Evolutionary conservation across 2,329 filamentous ascomycete species (phyloP).

Genomic region (Spiromastix sp.): DNA sequence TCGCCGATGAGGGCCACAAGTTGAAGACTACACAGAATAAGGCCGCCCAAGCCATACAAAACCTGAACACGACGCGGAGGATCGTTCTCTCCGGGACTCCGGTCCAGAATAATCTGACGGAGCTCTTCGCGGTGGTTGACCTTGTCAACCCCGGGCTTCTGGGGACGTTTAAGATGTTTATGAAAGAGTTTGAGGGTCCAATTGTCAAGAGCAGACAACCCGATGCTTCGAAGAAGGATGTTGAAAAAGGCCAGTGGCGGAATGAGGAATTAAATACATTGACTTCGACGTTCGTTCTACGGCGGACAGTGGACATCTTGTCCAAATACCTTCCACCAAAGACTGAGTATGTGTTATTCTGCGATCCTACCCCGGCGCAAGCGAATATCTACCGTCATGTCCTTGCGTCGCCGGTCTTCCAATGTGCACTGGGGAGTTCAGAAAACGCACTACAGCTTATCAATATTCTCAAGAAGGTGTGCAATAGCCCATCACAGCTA

Average conservation of each 20-base stretch:
- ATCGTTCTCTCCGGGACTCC: constrained; percentile 58
- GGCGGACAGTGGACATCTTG: constrained; percentile 56
- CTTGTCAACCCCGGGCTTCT: constrained; percentile 58
- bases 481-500: constrained; percentile 58
- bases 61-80: constrained; percentile 49
- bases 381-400: constrained; percentile 53
- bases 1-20: constrained; percentile 60
- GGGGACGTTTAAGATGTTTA: constrained; percentile 52
- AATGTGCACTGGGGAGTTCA: constrained; percentile 49
- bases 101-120: constrained; percentile 57
- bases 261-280: constrained; percentile 51
- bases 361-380: constrained; percentile 51
- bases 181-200: constrained; percentile 53
- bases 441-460: constrained; percentile 59
- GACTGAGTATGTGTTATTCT: constrained; percentile 58
- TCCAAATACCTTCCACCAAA: constrained; percentile 56
- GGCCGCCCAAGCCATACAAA: constrained; percentile 54
- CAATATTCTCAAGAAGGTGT: constrained; percentile 62
- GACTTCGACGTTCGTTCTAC: constrained; percentile 55
- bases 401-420: constrained; percentile 54
- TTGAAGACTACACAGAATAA: constrained; percentile 62
- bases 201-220: constrained; percentile 56
- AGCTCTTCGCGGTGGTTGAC: constrained; percentile 59
- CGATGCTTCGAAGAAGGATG: constrained; percentile 48
- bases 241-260: constrained; percentile 53